Evolutionary conservation across 2,329 filamentous ascomycete genomes (phyloP), one percentile per base, ranked within the genome.

Genomic region (Parasarocladium wereldwijsianum): DNA sequence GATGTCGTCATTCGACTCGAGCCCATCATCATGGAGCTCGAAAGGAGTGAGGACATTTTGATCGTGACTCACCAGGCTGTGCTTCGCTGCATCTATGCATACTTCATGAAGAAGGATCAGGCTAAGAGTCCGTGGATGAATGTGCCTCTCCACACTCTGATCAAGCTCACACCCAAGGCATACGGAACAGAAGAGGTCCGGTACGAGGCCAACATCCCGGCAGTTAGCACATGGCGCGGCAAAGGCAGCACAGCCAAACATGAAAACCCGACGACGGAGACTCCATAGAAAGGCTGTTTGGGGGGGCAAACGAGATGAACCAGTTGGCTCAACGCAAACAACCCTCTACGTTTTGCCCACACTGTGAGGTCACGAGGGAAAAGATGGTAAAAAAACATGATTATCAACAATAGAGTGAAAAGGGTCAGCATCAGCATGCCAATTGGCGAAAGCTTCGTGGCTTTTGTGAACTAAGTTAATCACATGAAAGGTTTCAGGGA

Each of bases 21-120:
- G 50, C 90, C 90, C 37, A 98, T 98, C 56, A 98, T 98, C 58
- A 98, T 98, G 90, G 90, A 98, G 52, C 66, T 98, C 31, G 90
- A 98, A 55, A 74, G 90, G 38, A 84, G 78, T 42, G 90, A 96
- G 54, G 92, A 98, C 49, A 93, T 98, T 41, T 73, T 98, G 36
- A 96, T 98, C 43, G 85, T 98, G 37, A 96, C 90, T 4, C 90
- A 98, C 52, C 90, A 98, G 58, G 90, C 90, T 10, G 87, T 98
- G 19, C 64, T 98, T 38, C 75, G 90, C 35, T 98, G 90, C 62
- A 93, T 98, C 45, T 98, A 96, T 49, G 84, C 90, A 17, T 98
- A 98, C 55, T 98, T 96, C 54, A 93, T 94, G 80, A 93, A 96
- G 46, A 84, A 90, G 45, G 78, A 84, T 32, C 90, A 96, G 54